Conservation (phyloP, 2,329 filamentous ascomycete species). For the Aspergillus tubingensis region DNA sequence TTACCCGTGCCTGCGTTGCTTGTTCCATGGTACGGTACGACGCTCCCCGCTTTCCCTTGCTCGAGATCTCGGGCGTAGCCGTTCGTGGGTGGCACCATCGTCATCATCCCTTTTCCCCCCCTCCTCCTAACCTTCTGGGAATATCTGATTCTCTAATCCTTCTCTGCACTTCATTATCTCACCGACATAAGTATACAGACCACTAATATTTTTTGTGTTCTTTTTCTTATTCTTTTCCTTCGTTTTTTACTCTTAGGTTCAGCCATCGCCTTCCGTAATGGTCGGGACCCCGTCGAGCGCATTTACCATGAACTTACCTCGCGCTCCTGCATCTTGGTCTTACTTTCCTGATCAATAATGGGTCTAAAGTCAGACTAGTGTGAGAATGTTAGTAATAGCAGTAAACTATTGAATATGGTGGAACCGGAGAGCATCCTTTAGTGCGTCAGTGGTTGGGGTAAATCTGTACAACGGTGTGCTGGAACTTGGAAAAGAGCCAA, state of each 20-base stretch:
- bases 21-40: constrained; percentile 26
- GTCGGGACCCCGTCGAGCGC: too few species aligned
- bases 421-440: constrained; percentile 1
- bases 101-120: constrained; percentile 9
- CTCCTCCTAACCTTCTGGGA: background rate
- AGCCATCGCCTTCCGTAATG: too few species aligned
- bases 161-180: background rate
- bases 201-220: too few species aligned
- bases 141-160: background rate
- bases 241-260: too few species aligned
- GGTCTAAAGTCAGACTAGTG: background rate
- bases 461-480: constrained; percentile 5
- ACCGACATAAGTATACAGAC: too few species aligned
- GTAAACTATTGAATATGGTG: constrained; percentile 11
- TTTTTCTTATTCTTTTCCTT: too few species aligned
- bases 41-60: constrained; percentile 28
- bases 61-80: constrained; percentile 31
- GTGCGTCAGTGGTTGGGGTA: background rate
- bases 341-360: background rate
- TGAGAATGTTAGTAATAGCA: background rate
- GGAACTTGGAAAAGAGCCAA: constrained; percentile 3
- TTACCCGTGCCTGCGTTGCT: constrained; percentile 19
- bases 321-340: background rate
- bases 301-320: too few species aligned
- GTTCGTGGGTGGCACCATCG: constrained; percentile 25